phyloP scores from a whole-genome alignment of 345 rosid genomes.

The Salix arbutifolia region DNA sequence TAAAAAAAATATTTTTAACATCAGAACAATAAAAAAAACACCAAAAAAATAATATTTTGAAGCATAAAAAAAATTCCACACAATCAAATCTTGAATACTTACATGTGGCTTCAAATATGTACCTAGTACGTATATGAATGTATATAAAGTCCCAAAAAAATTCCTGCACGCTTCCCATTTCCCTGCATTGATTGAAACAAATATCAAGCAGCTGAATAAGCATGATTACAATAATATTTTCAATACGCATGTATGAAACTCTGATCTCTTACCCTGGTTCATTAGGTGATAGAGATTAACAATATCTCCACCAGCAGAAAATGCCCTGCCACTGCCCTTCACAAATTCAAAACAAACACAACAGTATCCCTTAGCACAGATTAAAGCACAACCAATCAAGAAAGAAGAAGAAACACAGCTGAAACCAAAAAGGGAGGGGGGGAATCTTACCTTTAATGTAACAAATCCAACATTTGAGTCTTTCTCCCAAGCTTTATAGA shows the following conservation, averaged over 20 bases:
- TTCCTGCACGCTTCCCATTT: conserved; percentile 40
- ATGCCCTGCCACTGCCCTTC: conserved; percentile 94
- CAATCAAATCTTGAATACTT: conserved; percentile 23
- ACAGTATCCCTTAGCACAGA: background rate
- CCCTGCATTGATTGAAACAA: conserved; percentile 38
- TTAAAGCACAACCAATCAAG: background rate
- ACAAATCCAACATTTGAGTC: conserved; percentile 75
- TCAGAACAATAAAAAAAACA: no score
- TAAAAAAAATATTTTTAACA: no score
- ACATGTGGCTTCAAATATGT: conserved; percentile 75
- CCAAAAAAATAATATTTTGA: no score
- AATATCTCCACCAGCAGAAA: conserved; percentile 94
- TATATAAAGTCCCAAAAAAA: conserved; percentile 49
- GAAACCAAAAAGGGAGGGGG: no score
- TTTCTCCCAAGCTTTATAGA: conserved; percentile 84
- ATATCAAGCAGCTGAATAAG: background rate
- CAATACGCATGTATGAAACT: background rate
- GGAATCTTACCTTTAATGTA: conserved; percentile 54
- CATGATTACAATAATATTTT: background rate
- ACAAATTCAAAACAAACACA: conserved; percentile 19
- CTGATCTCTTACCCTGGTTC: conserved; percentile 44
- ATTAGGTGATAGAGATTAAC: conserved; percentile 58
- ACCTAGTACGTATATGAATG: conserved; percentile 51
- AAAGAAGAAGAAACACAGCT: background rate
- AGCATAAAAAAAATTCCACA: no score